Conservation (phyloP, 2,329 filamentous ascomycete genomes). For the Alternaria postmessia region DNA sequence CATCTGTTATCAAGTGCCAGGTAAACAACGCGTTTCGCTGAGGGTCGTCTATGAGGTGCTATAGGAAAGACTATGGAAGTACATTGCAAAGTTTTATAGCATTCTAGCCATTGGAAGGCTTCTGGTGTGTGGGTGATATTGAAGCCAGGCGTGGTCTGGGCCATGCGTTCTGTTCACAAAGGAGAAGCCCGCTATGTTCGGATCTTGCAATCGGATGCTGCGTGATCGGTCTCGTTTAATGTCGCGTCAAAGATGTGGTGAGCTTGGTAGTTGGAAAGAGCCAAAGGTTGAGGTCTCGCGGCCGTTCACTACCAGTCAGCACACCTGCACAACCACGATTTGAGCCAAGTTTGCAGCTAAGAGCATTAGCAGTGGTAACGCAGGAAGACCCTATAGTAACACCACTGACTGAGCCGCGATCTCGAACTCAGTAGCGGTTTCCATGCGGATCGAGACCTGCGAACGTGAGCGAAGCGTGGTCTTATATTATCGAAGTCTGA, state of each 20-base stretch:
- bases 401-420: conserved; percentile 2
- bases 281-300: not conserved
- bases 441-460: not conserved
- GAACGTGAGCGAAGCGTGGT: not conserved
- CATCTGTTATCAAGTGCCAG: not conserved
- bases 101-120: not conserved
- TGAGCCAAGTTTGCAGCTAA: not conserved
- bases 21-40: not conserved
- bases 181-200: not conserved
- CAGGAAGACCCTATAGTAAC: not conserved
- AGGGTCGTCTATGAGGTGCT: not conserved
- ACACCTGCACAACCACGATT: conserved; percentile 3
- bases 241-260: not conserved
- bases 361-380: not conserved
- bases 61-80: not conserved
- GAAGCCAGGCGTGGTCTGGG: not conserved
- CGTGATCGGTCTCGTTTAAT: not conserved
- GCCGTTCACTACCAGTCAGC: not conserved
- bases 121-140: not conserved
- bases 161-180: not conserved
- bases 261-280: not conserved
- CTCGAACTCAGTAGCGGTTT: not conserved
- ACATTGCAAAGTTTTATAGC: conserved; percentile 1
- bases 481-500: not conserved
- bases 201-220: not conserved